These are phyloP conservation scores for Irpex lacteus DNA, from an alignment of 1,284 basidiomycete species.

Conservation along the genomic window DNA sequence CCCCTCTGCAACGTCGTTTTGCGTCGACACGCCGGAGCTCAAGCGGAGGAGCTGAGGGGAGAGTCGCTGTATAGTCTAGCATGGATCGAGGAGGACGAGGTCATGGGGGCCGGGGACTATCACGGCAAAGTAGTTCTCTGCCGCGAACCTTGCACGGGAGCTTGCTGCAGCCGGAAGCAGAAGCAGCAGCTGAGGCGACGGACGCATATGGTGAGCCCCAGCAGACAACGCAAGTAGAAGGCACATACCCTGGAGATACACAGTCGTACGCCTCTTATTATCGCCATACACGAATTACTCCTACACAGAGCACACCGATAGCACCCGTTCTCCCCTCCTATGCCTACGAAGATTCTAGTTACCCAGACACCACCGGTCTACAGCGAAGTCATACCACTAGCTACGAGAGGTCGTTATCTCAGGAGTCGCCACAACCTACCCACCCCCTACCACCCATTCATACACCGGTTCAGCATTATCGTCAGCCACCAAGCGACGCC, in stretches of 20 bases:
- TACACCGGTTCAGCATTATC: not conserved
- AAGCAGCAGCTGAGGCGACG: not conserved
- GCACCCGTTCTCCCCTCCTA: not conserved
- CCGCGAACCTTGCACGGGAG: slow-evolving; percentile 12
- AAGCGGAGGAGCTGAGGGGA: slow-evolving; percentile 14
- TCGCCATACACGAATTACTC: not conserved
- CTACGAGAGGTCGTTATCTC: not conserved
- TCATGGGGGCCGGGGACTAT: not conserved
- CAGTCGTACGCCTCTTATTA: slow-evolving; percentile 5
- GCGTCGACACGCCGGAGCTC: slow-evolving; percentile 6
- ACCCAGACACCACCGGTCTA: not conserved
- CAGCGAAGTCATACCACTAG: not conserved
- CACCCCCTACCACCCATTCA: not conserved
- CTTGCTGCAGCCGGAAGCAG: slow-evolving; percentile 9
- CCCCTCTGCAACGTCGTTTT: slow-evolving; percentile 5
- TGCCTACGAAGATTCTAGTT: not conserved
- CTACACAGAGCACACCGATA: slow-evolving; percentile 2
- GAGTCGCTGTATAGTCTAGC: slow-evolving; percentile 6
- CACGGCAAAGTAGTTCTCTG: slow-evolving; percentile 10
- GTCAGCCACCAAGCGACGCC: not conserved
- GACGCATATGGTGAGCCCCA: slow-evolving; percentile 8
- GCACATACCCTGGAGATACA: not conserved
- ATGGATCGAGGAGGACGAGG: slow-evolving; percentile 16
- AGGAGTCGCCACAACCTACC: not conserved
- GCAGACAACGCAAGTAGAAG: slow-evolving; percentile 1